Conservation (phyloP, 2,329 filamentous ascomycete genomes). For the Fusarium pseudoanthophilum region DNA sequence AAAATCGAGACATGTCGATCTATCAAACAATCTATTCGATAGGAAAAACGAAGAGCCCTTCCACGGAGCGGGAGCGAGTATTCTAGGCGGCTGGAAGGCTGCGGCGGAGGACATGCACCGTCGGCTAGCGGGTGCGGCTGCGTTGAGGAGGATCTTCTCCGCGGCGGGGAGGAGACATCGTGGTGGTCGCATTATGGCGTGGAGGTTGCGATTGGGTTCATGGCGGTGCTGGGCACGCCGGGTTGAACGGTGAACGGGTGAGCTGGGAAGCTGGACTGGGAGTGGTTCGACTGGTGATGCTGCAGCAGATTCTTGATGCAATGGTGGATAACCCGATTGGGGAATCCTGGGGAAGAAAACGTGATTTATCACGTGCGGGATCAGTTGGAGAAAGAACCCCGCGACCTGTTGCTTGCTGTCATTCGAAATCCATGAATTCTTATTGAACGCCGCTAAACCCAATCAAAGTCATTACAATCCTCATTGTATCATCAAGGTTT, state of each 20-base stretch:
- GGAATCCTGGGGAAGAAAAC: conserved; percentile 35
- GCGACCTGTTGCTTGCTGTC: not conserved
- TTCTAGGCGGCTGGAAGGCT: conserved; percentile 40
- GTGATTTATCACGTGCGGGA: conserved; percentile 39
- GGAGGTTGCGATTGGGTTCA: conserved; percentile 44
- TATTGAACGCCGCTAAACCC: conserved; percentile 26
- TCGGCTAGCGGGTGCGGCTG: conserved; percentile 34
- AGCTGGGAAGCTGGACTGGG: conserved; percentile 11
- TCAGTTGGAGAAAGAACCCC: conserved; percentile 1
- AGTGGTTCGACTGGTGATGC: conserved; percentile 41
- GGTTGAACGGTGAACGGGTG: conserved; percentile 21
- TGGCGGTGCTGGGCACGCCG: conserved; percentile 32
- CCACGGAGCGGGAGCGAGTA: conserved; percentile 31
- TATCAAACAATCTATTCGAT: conserved; percentile 51
- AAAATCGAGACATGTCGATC: conserved; percentile 52
- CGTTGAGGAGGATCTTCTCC: conserved; percentile 45
- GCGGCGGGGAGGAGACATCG: conserved; percentile 46
- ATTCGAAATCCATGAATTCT: conserved; percentile 14
- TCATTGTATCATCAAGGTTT: not conserved
- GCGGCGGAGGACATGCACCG: conserved; percentile 48
- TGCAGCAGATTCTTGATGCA: conserved; percentile 31
- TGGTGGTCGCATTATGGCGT: conserved; percentile 50
- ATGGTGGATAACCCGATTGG: conserved; percentile 31
- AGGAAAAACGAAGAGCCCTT: conserved; percentile 47
- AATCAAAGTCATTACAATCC: not conserved